Conservation (phyloP, 768 basidiomycete genomes). For the Suillus luteus region DNA sequence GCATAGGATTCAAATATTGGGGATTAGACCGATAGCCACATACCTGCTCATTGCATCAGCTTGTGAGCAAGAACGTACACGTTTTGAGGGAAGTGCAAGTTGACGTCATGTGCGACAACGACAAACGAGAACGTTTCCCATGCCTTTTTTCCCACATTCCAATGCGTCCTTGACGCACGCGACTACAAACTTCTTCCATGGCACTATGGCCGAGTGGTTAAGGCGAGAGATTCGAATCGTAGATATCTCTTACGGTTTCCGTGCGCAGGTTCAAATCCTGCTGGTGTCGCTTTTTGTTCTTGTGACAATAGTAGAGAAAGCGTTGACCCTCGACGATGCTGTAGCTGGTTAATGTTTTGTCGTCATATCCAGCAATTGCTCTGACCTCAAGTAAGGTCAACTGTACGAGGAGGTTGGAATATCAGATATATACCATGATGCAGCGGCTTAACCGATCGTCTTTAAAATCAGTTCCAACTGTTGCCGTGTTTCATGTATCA, state of each 20-base stretch:
- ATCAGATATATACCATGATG: too few species aligned
- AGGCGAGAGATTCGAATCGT: slow-evolving; percentile 7
- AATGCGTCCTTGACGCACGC: not conserved
- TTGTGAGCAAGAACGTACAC: not conserved
- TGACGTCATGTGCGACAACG: too few species aligned
- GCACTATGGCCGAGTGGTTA: slow-evolving; percentile 12
- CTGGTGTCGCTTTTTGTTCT: slow-evolving; percentile 5
- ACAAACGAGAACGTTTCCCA: too few species aligned
- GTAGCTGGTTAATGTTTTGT: not conserved
- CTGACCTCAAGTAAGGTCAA: not conserved
- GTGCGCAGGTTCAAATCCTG: slow-evolving; percentile 13
- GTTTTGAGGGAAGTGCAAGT: too few species aligned
- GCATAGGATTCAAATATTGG: not conserved
- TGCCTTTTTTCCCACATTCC: not conserved
- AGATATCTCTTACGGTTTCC: slow-evolving; percentile 12
- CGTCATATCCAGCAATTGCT: not conserved
- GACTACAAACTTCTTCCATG: not conserved
- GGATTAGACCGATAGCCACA: too few species aligned
- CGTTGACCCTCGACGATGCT: not conserved
- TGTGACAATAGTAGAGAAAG: not conserved
- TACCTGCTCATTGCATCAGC: not conserved
- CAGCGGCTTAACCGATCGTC: too few species aligned
- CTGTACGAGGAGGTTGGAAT: too few species aligned
- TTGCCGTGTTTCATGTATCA: too few species aligned
- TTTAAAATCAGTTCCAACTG: not conserved